A percentile compares a stretch with the other conserved stretches of the same genome.
phyloP scores from a whole-genome alignment of 148 eudicot genomes.

The Persicaria tinctoria region DNA sequence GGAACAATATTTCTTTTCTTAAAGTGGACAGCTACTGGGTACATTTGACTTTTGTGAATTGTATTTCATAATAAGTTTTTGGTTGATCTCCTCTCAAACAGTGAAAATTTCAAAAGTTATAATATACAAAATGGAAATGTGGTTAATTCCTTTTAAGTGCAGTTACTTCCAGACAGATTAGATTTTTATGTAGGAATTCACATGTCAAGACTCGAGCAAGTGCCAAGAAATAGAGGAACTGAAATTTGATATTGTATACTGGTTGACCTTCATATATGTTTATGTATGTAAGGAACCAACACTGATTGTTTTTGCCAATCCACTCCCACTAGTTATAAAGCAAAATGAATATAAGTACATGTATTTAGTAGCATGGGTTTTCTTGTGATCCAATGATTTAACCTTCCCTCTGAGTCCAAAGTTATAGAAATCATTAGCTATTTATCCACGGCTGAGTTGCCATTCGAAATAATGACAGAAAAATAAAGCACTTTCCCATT shows the following conservation, averaged over 20 bases:
- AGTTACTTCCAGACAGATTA: background rate
- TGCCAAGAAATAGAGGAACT: background rate
- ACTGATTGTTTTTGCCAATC: background rate
- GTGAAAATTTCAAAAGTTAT: background rate
- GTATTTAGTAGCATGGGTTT: background rate
- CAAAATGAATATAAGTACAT: background rate
- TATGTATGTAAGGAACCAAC: background rate
- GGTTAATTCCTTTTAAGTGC: background rate
- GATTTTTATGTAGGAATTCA: background rate
- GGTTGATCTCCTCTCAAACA: background rate
- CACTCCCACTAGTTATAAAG: background rate
- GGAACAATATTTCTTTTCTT: background rate
- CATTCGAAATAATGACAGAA: background rate
- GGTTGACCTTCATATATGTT: background rate
- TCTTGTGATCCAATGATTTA: background rate
- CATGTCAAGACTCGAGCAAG: background rate
- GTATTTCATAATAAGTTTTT: background rate
- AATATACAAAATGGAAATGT: background rate
- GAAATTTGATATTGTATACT: background rate
- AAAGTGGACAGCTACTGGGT: background rate
- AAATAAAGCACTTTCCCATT: background rate
- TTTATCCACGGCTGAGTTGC: background rate
- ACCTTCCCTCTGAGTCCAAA: background rate
- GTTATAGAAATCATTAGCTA: background rate
- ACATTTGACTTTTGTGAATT: background rate